phyloP scores from a whole-genome alignment of 2,329 filamentous ascomycete genomes.

The Scedosporium boydii region DNA sequence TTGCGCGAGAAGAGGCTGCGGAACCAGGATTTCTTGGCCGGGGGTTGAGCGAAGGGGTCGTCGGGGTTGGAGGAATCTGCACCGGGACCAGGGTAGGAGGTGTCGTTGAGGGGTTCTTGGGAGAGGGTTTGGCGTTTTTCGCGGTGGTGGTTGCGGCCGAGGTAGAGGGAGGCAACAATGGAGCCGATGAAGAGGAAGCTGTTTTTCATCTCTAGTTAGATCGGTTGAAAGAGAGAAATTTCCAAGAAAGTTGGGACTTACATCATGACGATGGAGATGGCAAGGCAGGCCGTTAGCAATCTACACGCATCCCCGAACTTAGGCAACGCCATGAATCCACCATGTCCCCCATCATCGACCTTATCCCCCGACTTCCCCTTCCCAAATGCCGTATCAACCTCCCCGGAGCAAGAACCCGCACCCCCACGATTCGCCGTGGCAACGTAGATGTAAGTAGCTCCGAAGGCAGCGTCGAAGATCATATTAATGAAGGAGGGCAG shows the following conservation, averaged over 20 bases:
- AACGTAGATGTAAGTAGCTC: conserved; percentile 71
- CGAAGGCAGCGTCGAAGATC: conserved; percentile 67
- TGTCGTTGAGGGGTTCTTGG: conserved; percentile 19
- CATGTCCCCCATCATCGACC: conserved; percentile 26
- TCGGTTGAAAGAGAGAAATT: neutral
- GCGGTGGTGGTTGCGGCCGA: conserved; percentile 62
- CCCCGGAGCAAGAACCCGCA: conserved; percentile 49
- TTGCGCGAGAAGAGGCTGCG: conserved; percentile 24
- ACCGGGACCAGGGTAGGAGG: conserved; percentile 3
- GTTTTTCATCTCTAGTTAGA: neutral
- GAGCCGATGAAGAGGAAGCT: conserved; percentile 70
- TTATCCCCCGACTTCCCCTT: conserved; percentile 44
- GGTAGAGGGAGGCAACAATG: conserved; percentile 56
- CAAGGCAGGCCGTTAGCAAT: conserved; percentile 68
- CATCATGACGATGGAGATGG: conserved; percentile 69
- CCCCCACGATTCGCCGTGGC: conserved; percentile 66
- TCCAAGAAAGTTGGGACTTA: conserved; percentile 27
- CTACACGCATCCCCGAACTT: conserved; percentile 51
- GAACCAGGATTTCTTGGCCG: conserved; percentile 19
- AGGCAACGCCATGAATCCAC: conserved; percentile 38
- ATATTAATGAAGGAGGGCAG: conserved; percentile 67
- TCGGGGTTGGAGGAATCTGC: neutral
- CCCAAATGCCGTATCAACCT: conserved; percentile 61
- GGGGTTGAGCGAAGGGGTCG: conserved; percentile 13
- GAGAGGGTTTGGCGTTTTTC: conserved; percentile 51